These are phyloP conservation scores for Kazachstania kunashirensis DNA, from an alignment of 805 yeast species.

Conservation along the genomic window DNA sequence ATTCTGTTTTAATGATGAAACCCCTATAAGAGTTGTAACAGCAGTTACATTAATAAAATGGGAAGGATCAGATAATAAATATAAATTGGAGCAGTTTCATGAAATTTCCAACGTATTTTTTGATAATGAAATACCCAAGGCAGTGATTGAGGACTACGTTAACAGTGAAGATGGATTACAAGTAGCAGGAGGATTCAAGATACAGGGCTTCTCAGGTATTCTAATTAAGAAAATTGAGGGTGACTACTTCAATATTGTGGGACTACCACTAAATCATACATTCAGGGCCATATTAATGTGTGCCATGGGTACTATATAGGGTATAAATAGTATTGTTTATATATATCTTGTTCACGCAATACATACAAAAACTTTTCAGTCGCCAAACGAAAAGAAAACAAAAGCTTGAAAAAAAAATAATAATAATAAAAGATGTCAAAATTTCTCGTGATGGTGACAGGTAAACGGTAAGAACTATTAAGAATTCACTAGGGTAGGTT, in stretches of 20 bases:
- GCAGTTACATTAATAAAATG: constrained; percentile 41
- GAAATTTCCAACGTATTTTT: constrained; percentile 37
- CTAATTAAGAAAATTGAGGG: constrained; percentile 60
- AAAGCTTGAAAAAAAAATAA: neutral
- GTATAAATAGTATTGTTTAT: too few species aligned
- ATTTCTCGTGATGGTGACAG: too few species aligned
- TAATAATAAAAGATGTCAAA: too few species aligned
- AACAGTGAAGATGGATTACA: constrained; percentile 60
- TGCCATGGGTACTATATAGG: neutral
- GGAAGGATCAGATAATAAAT: constrained; percentile 1
- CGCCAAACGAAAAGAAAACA: neutral
- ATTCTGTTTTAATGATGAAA: constrained; percentile 36
- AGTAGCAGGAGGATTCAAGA: constrained; percentile 90
- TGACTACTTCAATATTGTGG: constrained; percentile 80
- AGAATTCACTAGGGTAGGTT: too few species aligned
- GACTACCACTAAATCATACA: constrained; percentile 63
- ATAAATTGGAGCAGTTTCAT: constrained; percentile 20
- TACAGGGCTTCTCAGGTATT: constrained; percentile 64
- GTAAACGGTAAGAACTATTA: too few species aligned
- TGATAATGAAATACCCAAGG: constrained; percentile 40
- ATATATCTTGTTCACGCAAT: too few species aligned
- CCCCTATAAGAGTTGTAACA: constrained; percentile 43
- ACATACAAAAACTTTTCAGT: too few species aligned
- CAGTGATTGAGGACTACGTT: constrained; percentile 53
- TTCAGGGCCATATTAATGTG: constrained; percentile 14